Evolutionary conservation across 768 basidiomycete species (phyloP).

Genomic region (Phanerochaete sordida): DNA sequence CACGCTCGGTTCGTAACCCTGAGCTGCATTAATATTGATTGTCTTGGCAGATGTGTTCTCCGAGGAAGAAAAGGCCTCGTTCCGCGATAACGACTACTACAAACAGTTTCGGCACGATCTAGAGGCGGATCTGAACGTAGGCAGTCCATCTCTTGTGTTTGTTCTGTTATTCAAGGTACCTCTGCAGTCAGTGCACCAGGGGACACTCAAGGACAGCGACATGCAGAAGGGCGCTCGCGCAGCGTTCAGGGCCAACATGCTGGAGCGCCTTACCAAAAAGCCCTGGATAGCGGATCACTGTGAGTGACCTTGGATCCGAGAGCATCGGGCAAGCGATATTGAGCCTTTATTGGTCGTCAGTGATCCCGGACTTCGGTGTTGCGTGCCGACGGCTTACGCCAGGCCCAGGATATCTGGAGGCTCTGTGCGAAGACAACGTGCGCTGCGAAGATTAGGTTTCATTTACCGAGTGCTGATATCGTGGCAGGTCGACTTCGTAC

Average conservation of each 20-base stretch:
- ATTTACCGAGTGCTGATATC: background rate
- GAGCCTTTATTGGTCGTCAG: constrained; percentile 25
- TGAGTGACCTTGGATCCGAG: constrained; percentile 23
- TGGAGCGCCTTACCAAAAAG: constrained; percentile 47
- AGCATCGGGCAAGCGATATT: too few species aligned
- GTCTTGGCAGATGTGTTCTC: constrained; percentile 46
- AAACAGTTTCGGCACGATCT: constrained; percentile 44
- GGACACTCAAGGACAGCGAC: constrained; percentile 37
- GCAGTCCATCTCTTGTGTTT: constrained; percentile 8
- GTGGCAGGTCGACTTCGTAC: constrained; percentile 48
- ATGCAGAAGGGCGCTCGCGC: constrained; percentile 33
- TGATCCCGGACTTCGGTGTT: constrained; percentile 58
- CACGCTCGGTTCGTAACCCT: constrained; percentile 9
- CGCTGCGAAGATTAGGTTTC: constrained; percentile 4
- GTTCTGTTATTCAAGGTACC: too few species aligned
- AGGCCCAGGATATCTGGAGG: constrained; percentile 65
- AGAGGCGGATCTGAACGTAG: constrained; percentile 48
- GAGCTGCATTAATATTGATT: background rate
- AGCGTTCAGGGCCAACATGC: constrained; percentile 44
- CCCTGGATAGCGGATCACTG: constrained; percentile 59
- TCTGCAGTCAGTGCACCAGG: constrained; percentile 39
- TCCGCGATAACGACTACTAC: constrained; percentile 47
- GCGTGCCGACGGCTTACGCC: constrained; percentile 64
- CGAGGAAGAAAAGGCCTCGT: constrained; percentile 45
- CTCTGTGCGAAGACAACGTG: constrained; percentile 61